Conservation (phyloP, 257 asterid species). For the Plantago major region DNA sequence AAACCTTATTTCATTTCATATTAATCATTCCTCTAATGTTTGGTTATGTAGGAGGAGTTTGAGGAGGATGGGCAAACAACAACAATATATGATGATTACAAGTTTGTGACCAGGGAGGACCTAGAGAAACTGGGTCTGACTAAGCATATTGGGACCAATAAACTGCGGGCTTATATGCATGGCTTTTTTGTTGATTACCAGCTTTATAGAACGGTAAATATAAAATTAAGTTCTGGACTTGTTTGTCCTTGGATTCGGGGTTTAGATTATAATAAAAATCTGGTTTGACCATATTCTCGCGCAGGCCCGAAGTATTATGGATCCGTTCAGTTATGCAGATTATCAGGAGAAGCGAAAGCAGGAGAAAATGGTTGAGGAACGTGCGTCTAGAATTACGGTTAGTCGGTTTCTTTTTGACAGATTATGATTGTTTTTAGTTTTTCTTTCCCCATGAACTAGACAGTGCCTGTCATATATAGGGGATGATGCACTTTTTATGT, state of each 20-base stretch:
- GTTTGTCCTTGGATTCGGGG: too few species aligned
- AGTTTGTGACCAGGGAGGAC: slow-evolving; percentile 86
- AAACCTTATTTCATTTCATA: slow-evolving; percentile 8
- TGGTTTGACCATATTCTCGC: not conserved
- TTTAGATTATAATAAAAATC: too few species aligned
- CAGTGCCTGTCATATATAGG: too few species aligned
- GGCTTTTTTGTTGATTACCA: slow-evolving; percentile 81
- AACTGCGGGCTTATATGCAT: slow-evolving; percentile 88
- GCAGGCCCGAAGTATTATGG: slow-evolving; percentile 75
- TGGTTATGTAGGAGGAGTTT: slow-evolving; percentile 73
- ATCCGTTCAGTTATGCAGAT: slow-evolving; percentile 73
- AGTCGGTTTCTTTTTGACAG: slow-evolving; percentile 18
- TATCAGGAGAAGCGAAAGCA: slow-evolving; percentile 63
- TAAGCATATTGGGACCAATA: slow-evolving; percentile 74
- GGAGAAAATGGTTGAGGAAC: slow-evolving; percentile 55
- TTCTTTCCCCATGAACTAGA: not conserved
- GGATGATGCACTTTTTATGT: too few species aligned
- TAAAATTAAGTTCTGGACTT: too few species aligned
- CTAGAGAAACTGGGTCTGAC: slow-evolving; percentile 68
- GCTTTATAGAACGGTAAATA: slow-evolving; percentile 74
- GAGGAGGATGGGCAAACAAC: slow-evolving; percentile 89
- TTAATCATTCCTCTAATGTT: slow-evolving; percentile 13
- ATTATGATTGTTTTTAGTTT: not conserved
- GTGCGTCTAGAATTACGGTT: slow-evolving; percentile 79
- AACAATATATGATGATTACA: slow-evolving; percentile 84